These are phyloP conservation scores for Globisporangium okanoganense DNA, from an alignment of 352 stramenopile species.

Conservation along the genomic window DNA sequence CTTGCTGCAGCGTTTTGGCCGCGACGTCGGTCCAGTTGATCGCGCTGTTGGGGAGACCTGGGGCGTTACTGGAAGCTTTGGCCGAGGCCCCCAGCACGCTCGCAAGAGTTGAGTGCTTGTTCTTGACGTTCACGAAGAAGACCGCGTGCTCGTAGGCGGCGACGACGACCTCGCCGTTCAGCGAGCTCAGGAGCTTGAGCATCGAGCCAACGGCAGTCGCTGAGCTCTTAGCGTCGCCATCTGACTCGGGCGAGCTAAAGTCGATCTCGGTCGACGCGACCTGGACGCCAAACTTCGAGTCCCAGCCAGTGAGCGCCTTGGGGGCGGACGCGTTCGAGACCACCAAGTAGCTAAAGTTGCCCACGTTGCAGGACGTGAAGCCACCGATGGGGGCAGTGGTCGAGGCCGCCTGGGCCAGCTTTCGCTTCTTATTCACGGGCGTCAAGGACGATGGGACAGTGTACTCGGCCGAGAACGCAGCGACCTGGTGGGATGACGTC, in stretches of 20 bases:
- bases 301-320: conserved; percentile 50
- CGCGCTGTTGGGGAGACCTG: conserved; percentile 36
- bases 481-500: conserved; percentile 36
- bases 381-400: neutral
- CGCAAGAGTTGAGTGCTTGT: conserved; percentile 68
- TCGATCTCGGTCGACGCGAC: conserved; percentile 52
- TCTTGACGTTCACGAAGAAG: conserved; percentile 65
- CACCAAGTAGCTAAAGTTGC: conserved; percentile 57
- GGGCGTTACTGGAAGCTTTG: neutral
- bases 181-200: conserved; percentile 42
- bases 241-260: conserved; percentile 18
- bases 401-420: conserved; percentile 26
- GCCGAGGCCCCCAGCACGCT: conserved; percentile 58
- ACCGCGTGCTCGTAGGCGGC: conserved; percentile 55
- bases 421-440: conserved; percentile 60
- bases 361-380: conserved; percentile 39
- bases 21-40: conserved; percentile 44
- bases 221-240: conserved; percentile 17
- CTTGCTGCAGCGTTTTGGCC: conserved; percentile 19
- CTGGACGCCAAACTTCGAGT: conserved; percentile 72
- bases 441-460: conserved; percentile 16
- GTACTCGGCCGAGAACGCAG: conserved; percentile 22
- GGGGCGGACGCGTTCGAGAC: conserved; percentile 31
- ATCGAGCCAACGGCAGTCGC: conserved; percentile 32
- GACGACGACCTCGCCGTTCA: conserved; percentile 57